Percentiles rank a stretch among this genome's conserved stretches.
phyloP scores from a whole-genome alignment of 352 stramenopile species.

The Globisporangium heterothallicum region DNA sequence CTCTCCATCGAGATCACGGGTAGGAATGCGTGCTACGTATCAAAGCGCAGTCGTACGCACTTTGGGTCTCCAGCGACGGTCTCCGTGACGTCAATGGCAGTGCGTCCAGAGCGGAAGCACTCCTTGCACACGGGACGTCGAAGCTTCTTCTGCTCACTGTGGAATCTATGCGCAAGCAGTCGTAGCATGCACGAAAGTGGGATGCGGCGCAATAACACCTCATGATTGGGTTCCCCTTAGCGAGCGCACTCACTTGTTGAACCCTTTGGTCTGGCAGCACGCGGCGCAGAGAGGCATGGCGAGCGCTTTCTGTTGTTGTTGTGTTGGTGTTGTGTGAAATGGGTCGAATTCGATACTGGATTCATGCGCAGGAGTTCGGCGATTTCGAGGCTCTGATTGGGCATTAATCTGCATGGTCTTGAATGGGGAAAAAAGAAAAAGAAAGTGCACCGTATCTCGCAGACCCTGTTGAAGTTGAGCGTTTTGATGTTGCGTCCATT shows the following conservation, averaged over 20 bases:
- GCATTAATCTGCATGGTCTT: not conserved
- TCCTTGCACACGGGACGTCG: conserved; percentile 67
- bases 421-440: no score
- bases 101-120: conserved; percentile 45
- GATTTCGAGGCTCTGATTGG: not conserved
- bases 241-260: conserved; percentile 56
- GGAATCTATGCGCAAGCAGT: conserved; percentile 33
- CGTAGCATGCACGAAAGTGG: not conserved
- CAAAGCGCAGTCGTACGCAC: not conserved
- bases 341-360: not conserved
- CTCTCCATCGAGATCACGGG: no score
- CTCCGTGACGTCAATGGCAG: conserved; percentile 5
- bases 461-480: no score
- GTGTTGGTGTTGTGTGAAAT: no score
- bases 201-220: no score
- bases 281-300: conserved; percentile 70
- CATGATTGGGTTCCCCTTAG: no score
- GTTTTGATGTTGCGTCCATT: no score
- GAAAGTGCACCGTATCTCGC: no score
- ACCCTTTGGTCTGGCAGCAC: conserved; percentile 64
- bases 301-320: not conserved
- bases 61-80: conserved; percentile 1
- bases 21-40: not conserved
- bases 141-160: conserved; percentile 42
- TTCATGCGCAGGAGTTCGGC: no score